Base-by-base conservation (phyloP, 2,329 filamentous ascomycete genomes). In the Trichophyton equinum region DNA sequence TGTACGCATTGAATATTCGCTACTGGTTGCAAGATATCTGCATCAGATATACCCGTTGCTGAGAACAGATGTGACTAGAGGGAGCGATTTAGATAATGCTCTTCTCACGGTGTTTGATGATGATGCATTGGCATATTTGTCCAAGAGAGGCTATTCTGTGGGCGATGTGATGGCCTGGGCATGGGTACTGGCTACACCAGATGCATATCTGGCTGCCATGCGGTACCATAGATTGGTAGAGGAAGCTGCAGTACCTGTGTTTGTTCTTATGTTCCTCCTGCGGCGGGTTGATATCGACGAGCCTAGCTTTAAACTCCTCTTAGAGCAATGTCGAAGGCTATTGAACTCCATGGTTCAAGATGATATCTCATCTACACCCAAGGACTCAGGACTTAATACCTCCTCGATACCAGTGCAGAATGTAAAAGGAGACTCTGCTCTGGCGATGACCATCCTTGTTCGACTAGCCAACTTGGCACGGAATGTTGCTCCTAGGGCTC, bases 381-480 rank as follows among this genome's bases (percentile, higher is more conserved):
- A 18, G 8, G 22, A 27, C 11, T 15, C 13, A 13, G 20, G 5
- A 13, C 9, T 9, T 6, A 5, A 9, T 20, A 25, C 18, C 20
- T 25, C 18, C 22, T 22, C 20, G 9, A 27, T 7, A 15, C 46
- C 46, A 51, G 20, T 9, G 20, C n/a, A 4, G 7, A 18, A 9
- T 20, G 2, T 22, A 25, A 25, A 47, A 8, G 67, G 69, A 53
- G 62, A 66, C 59, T 61, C 20, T 62, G 64, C 58, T 36, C 60
- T 33, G 15, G 68, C 75, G 42, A 70, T 76, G 64, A 67, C 71
- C 20, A 68, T 80, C 33, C 73, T 78, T 58, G 67, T 75, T 57
- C 76, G 79, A 22, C 71, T 83, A 30, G 67, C 82, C 42, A 76
- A 76, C 18, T 78, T 80, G 71, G 79, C 80, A 61, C 76, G 79